phyloP scores from a whole-genome alignment of 371 early-diverging fungal species.

The Mucor irregularis region DNA sequence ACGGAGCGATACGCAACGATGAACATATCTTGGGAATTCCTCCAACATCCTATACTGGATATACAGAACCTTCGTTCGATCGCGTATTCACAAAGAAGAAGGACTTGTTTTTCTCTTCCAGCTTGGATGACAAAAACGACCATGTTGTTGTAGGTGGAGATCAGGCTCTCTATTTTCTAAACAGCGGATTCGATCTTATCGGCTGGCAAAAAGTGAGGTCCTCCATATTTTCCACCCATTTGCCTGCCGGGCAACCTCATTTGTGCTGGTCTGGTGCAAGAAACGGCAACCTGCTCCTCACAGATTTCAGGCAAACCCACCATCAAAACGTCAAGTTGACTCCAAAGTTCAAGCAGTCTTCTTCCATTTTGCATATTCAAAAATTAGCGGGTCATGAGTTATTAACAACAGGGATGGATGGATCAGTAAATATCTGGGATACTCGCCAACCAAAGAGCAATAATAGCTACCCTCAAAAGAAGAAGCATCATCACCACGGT shows the following conservation, averaged over 20 bases:
- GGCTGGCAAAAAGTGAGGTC: conserved; percentile 6
- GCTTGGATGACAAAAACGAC: conserved; percentile 4
- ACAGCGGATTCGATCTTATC: background rate
- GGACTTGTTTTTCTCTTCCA: conserved; percentile 26
- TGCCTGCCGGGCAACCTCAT: background rate
- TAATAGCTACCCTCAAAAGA: too few relatives aligned
- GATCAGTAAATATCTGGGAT: conserved; percentile 31
- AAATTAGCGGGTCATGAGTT: conserved; percentile 12
- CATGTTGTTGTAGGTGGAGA: conserved; percentile 24
- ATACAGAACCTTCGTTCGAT: background rate
- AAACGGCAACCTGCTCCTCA: conserved; percentile 18
- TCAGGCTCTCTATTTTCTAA: conserved; percentile 14
- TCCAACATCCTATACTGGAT: background rate
- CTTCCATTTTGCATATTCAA: conserved; percentile 23
- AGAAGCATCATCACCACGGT: background rate
- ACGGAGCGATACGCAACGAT: background rate
- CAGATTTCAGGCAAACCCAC: conserved; percentile 1
- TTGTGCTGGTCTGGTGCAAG: conserved; percentile 25
- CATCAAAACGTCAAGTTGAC: background rate
- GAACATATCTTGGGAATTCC: background rate
- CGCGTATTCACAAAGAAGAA: conserved; percentile 5
- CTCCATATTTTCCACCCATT: conserved; percentile 17
- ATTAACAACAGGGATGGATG: conserved; percentile 20
- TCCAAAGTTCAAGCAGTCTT: conserved; percentile 2
- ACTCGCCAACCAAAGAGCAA: conserved; percentile 3